A percentile compares a stretch with the other conserved stretches of the same genome.
phyloP scores from a whole-genome alignment of 2,329 filamentous ascomycete genomes.

The Metarhizium anisopliae region DNA sequence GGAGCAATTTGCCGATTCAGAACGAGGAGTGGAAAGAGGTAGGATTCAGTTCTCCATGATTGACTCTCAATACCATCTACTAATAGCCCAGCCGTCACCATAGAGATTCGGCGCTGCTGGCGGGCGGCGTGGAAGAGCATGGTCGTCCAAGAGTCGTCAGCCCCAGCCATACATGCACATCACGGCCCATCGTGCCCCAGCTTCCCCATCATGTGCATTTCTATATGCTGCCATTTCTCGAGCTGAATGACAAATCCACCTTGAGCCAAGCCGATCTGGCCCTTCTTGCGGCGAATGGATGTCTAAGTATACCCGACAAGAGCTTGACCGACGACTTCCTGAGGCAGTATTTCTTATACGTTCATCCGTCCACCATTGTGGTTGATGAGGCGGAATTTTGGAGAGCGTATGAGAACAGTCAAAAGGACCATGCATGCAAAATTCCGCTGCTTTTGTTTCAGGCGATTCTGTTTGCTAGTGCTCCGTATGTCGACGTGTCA shows the following conservation, averaged over 20 bases:
- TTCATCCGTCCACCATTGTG: not conserved
- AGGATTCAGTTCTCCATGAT: not conserved
- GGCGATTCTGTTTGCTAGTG: not conserved
- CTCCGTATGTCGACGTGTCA: not conserved
- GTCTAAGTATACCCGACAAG: not conserved
- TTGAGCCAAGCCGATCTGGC: not conserved
- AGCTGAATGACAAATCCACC: not conserved
- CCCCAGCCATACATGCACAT: not conserved
- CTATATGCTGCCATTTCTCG: not conserved
- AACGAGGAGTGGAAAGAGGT: not conserved
- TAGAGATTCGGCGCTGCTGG: not conserved
- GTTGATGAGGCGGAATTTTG: not conserved
- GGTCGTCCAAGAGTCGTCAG: not conserved
- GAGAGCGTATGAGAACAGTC: not conserved
- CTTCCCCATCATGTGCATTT: not conserved
- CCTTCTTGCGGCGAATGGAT: not conserved
- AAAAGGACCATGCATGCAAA: not conserved
- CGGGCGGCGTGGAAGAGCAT: not conserved
- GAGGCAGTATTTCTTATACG: not conserved
- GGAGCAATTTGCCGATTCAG: not conserved
- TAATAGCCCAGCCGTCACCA: not conserved
- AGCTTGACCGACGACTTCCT: not conserved
- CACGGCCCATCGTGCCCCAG: not conserved
- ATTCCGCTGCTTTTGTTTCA: not conserved
- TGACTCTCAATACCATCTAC: not conserved